phyloP scores from a whole-genome alignment of 257 asterid species.

The Nicotiana obtusifolia region DNA sequence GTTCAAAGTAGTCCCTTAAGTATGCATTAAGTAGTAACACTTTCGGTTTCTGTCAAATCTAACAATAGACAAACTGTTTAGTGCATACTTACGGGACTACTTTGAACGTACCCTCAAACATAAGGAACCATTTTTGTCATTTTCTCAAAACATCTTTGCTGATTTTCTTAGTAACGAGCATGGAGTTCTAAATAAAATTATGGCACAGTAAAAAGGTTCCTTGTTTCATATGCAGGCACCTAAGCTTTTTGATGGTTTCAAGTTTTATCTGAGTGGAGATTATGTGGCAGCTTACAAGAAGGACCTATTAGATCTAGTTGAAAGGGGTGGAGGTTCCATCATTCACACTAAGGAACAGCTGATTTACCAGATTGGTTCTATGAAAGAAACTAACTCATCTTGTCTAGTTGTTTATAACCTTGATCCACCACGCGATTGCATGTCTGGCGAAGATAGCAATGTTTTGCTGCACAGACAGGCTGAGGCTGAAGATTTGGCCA shows the following conservation, averaged over 20 bases:
- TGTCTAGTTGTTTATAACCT: constrained; percentile 44
- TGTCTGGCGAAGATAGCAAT: constrained; percentile 30
- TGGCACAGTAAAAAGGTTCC: not conserved
- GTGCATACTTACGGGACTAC: no score
- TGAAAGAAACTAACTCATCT: constrained; percentile 14
- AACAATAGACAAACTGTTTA: no score
- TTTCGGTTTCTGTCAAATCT: no score
- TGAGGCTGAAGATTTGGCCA: constrained; percentile 46
- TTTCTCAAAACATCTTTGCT: not conserved
- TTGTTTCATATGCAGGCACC: constrained; percentile 47
- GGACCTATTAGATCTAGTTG: constrained; percentile 53
- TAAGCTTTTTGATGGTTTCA: constrained; percentile 54
- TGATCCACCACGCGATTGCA: constrained; percentile 33
- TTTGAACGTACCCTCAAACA: no score
- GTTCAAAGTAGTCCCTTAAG: no score
- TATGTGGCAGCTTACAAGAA: constrained; percentile 49
- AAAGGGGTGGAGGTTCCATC: constrained; percentile 62
- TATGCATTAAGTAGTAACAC: no score
- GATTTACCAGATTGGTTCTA: constrained; percentile 6
- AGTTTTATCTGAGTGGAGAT: constrained; percentile 58
- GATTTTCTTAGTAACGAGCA: not conserved
- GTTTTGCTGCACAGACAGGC: constrained; percentile 23
- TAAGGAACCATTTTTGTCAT: no score
- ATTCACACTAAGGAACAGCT: constrained; percentile 37
- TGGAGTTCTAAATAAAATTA: not conserved